Evolutionary conservation across 2,329 filamentous ascomycete species (phyloP), one percentile per base, ranked within the genome.

Genomic region (Teratosphaeria gauchensis): DNA sequence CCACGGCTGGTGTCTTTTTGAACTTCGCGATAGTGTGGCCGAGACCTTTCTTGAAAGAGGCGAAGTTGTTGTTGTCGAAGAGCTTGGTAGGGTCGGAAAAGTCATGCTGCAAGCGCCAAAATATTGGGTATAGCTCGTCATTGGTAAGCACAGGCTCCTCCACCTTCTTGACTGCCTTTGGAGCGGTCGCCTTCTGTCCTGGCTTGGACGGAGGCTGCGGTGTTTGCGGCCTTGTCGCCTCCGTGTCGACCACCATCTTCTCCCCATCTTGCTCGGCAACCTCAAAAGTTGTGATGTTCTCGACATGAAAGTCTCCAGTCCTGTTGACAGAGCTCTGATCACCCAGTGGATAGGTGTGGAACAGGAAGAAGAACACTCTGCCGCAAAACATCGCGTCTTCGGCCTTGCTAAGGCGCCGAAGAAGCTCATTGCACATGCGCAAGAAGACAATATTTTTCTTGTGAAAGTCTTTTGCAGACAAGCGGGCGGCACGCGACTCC

Each of bases 301-400:
- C 94, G 30, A 89, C 84, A 69, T 99, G 94, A 66, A 94, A 99
- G 75, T 97, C 92, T 65, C 94, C 94, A 56, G 94, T 84, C 46
- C 97, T 80, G 69, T 99, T 99, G 55, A 99, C 94, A 0, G 94
- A 96, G 72, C 94, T 97, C 72, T 92, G 94, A 74, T 99, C 95
- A 33, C 92, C 92, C 0, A 99, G 80, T 1, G 94, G 94, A 69
- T 99, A 97, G 72, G 91, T 95, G 73, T 99, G 94, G 74, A 97
- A 99, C 71, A 99, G 84, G 74, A 96, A 99, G 63, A 99, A 96
- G 74, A 97, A 97, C 30, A 99, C 94, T 46, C 94, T 84, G 16
- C 94, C 94, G 69, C 94, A 99, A 71, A 99, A 99, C 0, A 95
- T 91, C 0, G 94, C 95, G 73, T 99, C 94, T 72, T 97, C 92